Evolutionary conservation across 2,329 filamentous ascomycete genomes (phyloP).

Genomic region (Macroventuria anomochaeta): DNA sequence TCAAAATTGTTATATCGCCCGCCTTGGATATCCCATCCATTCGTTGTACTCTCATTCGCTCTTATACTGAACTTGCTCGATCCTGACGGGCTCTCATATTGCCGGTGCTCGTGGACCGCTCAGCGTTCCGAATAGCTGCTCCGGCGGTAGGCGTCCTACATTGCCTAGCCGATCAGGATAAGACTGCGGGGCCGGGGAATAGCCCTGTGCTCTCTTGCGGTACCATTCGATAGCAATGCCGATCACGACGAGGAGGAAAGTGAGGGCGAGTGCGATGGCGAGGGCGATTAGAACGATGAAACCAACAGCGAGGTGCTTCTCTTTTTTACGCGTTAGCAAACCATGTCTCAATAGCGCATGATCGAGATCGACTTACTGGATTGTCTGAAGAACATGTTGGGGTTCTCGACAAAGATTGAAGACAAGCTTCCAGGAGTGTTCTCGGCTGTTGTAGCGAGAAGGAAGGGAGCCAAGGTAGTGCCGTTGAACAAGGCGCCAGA

Average conservation of each 20-base stretch:
- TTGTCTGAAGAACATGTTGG: slow-evolving; percentile 72
- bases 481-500: slow-evolving; percentile 91
- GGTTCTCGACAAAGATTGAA: slow-evolving; percentile 81
- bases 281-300: slow-evolving; percentile 83
- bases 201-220: slow-evolving; percentile 79
- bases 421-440: slow-evolving; percentile 75
- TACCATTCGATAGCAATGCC: slow-evolving; percentile 78
- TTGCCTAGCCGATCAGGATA: slow-evolving; percentile 56
- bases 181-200: slow-evolving; percentile 74
- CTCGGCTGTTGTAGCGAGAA: slow-evolving; percentile 72
- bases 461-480: slow-evolving; percentile 76
- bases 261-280: slow-evolving; percentile 76
- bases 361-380: slow-evolving; percentile 59
- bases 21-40: neutral
- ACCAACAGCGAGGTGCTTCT: slow-evolving; percentile 70
- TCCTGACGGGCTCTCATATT: slow-evolving; percentile 24
- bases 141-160: slow-evolving; percentile 59
- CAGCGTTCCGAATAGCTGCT: slow-evolving; percentile 49
- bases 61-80: neutral
- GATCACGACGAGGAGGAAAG: slow-evolving; percentile 76
- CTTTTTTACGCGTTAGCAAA: slow-evolving; percentile 37
- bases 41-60: neutral
- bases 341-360: neutral
- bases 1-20: neutral
- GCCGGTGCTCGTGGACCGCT: slow-evolving; percentile 42